Base-by-base conservation (phyloP, 495 filamentous ascomycete genomes). In the Wilcoxina mikolae region DNA sequence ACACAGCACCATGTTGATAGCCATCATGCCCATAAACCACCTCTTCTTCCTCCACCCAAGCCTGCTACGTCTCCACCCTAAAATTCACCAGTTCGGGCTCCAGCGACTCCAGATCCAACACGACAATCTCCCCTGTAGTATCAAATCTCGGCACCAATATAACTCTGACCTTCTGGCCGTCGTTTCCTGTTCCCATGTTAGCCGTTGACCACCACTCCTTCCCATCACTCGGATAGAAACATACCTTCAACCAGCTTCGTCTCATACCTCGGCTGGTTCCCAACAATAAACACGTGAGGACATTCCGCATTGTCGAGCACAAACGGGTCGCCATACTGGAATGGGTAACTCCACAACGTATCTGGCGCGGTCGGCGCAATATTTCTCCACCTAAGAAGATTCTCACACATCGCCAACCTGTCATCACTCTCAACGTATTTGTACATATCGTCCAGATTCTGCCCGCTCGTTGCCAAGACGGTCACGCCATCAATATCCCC, bases 331-430 rank as follows among this genome's bases (percentile, higher is more conserved):
- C 84, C 76, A 33, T 84, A 80, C 70, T 95, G 85, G 70, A 93
- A 96, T 7, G 91, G 91, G 67, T 95, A 96, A 53, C 83, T 84
- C 90, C 90, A 95, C 53, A 98, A 67, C 2, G 91, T 99, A 69
- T 99, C 91, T 1, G 91, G 91, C 3, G 93, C 93, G 0, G 91
- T 98, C 12, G 91, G 91, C n/a, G 90, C 90, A 51, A 77, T 78
- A 67, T 84, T 83, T 52, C 90, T 75, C 93, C 93, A 98, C 56
- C 86, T 76, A 57, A 94, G 76, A 76, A 91, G 84, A 38, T 79
- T 78, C 69, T 96, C 91, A 81, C 95, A 87, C 74, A 95, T 82
- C 27, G 80, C 81, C 31, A 96, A 57, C 35, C 86, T 67, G 11
- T 85, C 80, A 15, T 87, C 78, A 22, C 78, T 77, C 33, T 80